Evolutionary conservation across 2,329 filamentous ascomycete species (phyloP).

Genomic region (Acephala macrosclerotiorum): DNA sequence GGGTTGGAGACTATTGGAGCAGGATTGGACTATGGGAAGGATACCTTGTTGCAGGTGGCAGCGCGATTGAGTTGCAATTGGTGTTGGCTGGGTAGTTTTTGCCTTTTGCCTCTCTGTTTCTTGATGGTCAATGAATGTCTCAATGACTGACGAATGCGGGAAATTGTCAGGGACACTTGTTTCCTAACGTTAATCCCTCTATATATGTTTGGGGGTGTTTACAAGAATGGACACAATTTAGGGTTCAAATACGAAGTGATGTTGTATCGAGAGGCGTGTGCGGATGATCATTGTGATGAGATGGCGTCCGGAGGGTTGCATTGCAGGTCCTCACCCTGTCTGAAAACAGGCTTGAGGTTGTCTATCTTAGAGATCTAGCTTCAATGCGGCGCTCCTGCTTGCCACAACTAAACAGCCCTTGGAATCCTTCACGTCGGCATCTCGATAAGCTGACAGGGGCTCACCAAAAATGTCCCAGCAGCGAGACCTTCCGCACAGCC

Average conservation of each 20-base stretch:
- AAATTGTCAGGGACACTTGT: conserved; percentile 7
- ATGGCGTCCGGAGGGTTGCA: not conserved
- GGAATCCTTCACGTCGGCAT: not conserved
- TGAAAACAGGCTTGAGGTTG: not conserved
- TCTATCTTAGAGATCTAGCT: not conserved
- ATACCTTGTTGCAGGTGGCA: conserved; percentile 24
- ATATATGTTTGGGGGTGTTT: conserved; percentile 8
- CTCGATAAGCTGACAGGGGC: conserved; percentile 7
- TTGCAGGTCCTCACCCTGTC: not conserved
- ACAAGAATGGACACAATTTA: conserved; percentile 1
- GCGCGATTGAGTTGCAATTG: conserved; percentile 23
- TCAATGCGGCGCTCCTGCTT: conserved; percentile 7
- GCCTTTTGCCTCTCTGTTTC: conserved; percentile 25
- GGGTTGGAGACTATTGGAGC: conserved; percentile 18
- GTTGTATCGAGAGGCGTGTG: not conserved
- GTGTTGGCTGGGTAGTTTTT: conserved; percentile 21
- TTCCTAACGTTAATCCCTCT: not conserved
- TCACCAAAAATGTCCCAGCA: not conserved
- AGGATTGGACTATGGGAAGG: conserved; percentile 22
- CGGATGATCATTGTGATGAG: not conserved
- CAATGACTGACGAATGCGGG: conserved; percentile 24
- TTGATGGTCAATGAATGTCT: conserved; percentile 26
- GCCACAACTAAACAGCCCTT: conserved; percentile 1
- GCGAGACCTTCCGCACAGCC: not conserved
- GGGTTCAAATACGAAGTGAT: not conserved